These are phyloP conservation scores for Schrenkiella parvula DNA, from an alignment of 345 rosid genomes.

Conservation along the genomic window DNA sequence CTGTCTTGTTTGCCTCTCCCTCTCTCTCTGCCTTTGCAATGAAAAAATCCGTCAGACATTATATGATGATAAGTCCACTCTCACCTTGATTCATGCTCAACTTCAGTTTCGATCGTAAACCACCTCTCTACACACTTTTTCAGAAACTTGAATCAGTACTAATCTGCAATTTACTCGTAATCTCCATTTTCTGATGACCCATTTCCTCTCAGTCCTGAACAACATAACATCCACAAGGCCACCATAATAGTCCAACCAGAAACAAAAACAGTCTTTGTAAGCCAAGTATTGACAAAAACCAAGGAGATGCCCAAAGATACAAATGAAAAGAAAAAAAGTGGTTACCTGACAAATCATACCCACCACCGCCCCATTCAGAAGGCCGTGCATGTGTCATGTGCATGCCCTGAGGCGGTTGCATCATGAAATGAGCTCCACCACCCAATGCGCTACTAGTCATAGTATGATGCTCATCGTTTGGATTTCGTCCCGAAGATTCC, in stretches of 20 bases:
- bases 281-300: neutral
- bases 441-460: conserved; percentile 29
- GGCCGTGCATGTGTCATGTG: conserved; percentile 40
- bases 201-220: conserved; percentile 49
- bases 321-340: neutral
- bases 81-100: conserved; percentile 19
- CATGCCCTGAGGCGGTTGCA: conserved; percentile 48
- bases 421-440: conserved; percentile 51
- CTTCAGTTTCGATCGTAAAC: conserved; percentile 14
- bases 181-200: conserved; percentile 67
- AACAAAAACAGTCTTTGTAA: neutral
- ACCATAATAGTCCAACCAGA: neutral
- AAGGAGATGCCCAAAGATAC: neutral
- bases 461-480: conserved; percentile 42
- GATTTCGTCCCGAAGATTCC: conserved; percentile 50
- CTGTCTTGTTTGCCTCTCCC: neutral
- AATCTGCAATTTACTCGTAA: conserved; percentile 46
- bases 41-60: conserved; percentile 16
- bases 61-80: conserved; percentile 15
- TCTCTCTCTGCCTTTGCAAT: conserved; percentile 16
- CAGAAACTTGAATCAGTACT: conserved; percentile 26
- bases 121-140: conserved; percentile 14
- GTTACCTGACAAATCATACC: conserved; percentile 55
- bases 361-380: conserved; percentile 48
- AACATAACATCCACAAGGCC: conserved; percentile 3